Evolutionary conservation across 2,329 filamentous ascomycete species (phyloP).

Genomic region (Tolypocladium guangdongense): DNA sequence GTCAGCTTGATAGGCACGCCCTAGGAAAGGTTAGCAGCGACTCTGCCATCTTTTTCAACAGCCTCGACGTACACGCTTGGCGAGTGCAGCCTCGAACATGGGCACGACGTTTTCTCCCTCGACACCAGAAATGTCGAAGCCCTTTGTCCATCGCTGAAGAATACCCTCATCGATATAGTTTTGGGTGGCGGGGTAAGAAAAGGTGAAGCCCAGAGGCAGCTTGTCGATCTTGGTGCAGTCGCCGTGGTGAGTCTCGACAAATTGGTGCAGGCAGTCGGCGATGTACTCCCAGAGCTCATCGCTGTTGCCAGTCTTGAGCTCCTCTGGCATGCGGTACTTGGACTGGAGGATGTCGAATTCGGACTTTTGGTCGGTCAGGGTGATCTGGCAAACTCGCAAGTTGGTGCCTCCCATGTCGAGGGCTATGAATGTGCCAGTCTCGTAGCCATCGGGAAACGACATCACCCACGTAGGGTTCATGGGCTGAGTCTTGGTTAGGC

Average conservation of each 20-base stretch:
- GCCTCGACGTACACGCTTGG: slow-evolving; percentile 43
- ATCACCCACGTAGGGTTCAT: slow-evolving; percentile 99
- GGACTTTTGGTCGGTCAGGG: slow-evolving; percentile 73
- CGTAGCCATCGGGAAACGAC: slow-evolving; percentile 74
- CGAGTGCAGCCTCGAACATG: slow-evolving; percentile 70
- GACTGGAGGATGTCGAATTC: slow-evolving; percentile 93
- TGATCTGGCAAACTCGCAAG: slow-evolving; percentile 87
- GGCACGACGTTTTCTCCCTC: slow-evolving; percentile 86
- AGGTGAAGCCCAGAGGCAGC: slow-evolving; percentile 84
- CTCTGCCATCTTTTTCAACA: too few species aligned
- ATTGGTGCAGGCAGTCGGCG: slow-evolving; percentile 83
- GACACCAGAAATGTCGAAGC: slow-evolving; percentile 86
- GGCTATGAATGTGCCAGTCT: slow-evolving; percentile 79
- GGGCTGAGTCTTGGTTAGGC: slow-evolving; percentile 44
- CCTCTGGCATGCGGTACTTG: slow-evolving; percentile 90
- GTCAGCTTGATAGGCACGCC: slow-evolving; percentile 85
- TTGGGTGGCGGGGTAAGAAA: slow-evolving; percentile 90
- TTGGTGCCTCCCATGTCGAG: slow-evolving; percentile 97
- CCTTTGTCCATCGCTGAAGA: slow-evolving; percentile 93
- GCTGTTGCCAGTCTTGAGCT: slow-evolving; percentile 73
- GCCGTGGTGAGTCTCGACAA: slow-evolving; percentile 76
- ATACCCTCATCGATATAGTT: slow-evolving; percentile 89
- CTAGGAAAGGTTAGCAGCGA: slow-evolving; percentile 30
- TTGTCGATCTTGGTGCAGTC: slow-evolving; percentile 49
- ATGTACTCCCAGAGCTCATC: slow-evolving; percentile 94